phyloP scores from a whole-genome alignment of 2,329 filamentous ascomycete species.

The Ophiostoma sp. region DNA sequence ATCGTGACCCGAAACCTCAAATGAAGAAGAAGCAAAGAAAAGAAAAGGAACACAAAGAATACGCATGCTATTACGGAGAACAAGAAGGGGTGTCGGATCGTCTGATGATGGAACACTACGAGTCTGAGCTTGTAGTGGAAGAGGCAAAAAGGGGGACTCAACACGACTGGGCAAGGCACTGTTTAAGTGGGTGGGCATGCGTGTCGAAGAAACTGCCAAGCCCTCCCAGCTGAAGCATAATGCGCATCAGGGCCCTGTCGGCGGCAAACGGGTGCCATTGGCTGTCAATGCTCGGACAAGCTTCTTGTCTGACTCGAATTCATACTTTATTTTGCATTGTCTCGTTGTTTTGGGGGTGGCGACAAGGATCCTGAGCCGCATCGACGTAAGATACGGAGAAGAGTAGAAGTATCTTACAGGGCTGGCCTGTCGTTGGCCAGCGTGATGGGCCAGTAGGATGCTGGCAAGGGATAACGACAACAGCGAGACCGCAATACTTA shows the following conservation, averaged over 20 bases:
- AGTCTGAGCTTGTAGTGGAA: constrained; percentile 10
- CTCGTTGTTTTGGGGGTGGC: neutral
- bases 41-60: neutral
- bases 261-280: constrained; percentile 4
- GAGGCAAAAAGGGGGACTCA: constrained; percentile 9
- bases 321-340: neutral
- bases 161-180: too few species aligned
- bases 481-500: neutral
- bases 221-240: constrained; percentile 15
- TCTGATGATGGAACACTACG: neutral
- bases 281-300: constrained; percentile 6
- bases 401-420: neutral
- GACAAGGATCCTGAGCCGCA: neutral
- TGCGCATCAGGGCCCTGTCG: constrained; percentile 19
- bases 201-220: neutral
- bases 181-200: neutral
- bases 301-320: neutral
- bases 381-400: neutral
- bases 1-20: neutral
- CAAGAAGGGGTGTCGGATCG: constrained; percentile 7
- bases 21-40: neutral
- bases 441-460: too few species aligned
- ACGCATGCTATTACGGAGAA: neutral
- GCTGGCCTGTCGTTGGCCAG: neutral
- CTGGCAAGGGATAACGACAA: too few species aligned